Conservation (phyloP, 768 basidiomycete genomes). For the Mycena amicta region DNA sequence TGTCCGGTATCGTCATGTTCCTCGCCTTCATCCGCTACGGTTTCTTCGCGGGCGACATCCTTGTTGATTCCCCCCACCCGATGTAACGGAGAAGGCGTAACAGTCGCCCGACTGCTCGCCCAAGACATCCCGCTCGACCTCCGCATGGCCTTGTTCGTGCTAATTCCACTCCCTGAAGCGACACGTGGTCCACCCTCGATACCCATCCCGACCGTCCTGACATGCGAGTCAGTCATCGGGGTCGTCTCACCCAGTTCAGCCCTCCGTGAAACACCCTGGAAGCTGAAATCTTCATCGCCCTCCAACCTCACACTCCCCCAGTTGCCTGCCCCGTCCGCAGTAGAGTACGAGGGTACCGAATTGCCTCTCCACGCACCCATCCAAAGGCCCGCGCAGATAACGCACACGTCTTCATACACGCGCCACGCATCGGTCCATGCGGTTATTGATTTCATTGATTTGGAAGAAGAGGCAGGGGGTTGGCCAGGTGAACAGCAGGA, state of each 20-base stretch:
- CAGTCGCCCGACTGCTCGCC: constrained; percentile 43
- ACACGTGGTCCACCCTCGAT: constrained; percentile 62
- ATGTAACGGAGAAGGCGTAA: constrained; percentile 16
- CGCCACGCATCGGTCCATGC: constrained; percentile 78
- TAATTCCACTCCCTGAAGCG: constrained; percentile 26
- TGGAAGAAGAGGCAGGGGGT: constrained; percentile 28
- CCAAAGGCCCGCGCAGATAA: constrained; percentile 84
- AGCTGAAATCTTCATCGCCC: constrained; percentile 63
- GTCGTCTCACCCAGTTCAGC: not conserved
- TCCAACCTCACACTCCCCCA: constrained; percentile 65
- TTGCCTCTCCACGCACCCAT: constrained; percentile 66
- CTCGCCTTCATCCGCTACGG: constrained; percentile 6
- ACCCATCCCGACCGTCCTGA: constrained; percentile 67
- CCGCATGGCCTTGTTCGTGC: constrained; percentile 41
- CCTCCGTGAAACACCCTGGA: constrained; percentile 25
- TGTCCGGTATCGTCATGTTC: constrained; percentile 29
- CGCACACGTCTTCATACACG: constrained; percentile 83
- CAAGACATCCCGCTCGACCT: constrained; percentile 55
- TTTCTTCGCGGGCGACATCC: constrained; percentile 25
- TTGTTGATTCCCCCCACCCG: constrained; percentile 26
- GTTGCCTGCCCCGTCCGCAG: constrained; percentile 48
- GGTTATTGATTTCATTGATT: constrained; percentile 39
- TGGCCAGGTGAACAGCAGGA: constrained; percentile 43
- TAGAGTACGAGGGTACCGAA: constrained; percentile 50
- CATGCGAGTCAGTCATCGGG: constrained; percentile 30